Evolutionary conservation across 2,329 filamentous ascomycete species (phyloP), one percentile per base, ranked within the genome.

Genomic region (Diplodia intermedia): DNA sequence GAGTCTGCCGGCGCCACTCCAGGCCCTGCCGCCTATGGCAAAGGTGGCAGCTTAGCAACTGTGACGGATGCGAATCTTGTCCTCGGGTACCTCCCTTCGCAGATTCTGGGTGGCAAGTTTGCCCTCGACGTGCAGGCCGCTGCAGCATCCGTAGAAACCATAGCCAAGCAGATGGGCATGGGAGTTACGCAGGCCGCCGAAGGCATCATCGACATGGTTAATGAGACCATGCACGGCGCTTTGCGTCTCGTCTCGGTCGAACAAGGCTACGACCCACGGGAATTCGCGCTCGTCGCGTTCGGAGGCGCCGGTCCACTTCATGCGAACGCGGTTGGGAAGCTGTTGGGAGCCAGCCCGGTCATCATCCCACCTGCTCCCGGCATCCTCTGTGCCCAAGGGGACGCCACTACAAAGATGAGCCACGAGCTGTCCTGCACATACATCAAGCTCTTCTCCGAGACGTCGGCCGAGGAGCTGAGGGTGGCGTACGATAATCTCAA

Each of bases 231-330:
- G 78, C 82, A 85, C 67, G 83, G 83, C 4, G 83, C 83, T 14
- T 73, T 85, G 33, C 79, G 83, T 52, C 74, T 84, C 4, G 83
- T 85, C 0, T 85, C 83, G 0, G 81, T 85, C 4, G 83, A 85
- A 70, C 83, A 85, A 71, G 83, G 83, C 43, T 83, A 83, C 66
- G 82, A 85, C 69, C 83, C 83, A 29, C 77, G 80, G 11, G 82
- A 85, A 49, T 85, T 85, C 71, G 82, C 83, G 3, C 76, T 85
- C 4, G 83, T 85, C 6, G 82, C 82, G 0, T 84, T 85, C 69
- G 83, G 83, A 36, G 83, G 83, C 62, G 83, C 83, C 26, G 83
- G 83, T 0, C 83, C 83, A 20, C 75, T 85, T n/a, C 83, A 85
- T 69, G 83, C 81, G 3, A 85, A 85, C 63, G 81, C 82, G 3